Percentiles rank a stretch among this genome's conserved stretches.
Evolutionary conservation across 2,329 filamentous ascomycete genomes (phyloP).

Genomic region (Neodidymelliopsis sp.): DNA sequence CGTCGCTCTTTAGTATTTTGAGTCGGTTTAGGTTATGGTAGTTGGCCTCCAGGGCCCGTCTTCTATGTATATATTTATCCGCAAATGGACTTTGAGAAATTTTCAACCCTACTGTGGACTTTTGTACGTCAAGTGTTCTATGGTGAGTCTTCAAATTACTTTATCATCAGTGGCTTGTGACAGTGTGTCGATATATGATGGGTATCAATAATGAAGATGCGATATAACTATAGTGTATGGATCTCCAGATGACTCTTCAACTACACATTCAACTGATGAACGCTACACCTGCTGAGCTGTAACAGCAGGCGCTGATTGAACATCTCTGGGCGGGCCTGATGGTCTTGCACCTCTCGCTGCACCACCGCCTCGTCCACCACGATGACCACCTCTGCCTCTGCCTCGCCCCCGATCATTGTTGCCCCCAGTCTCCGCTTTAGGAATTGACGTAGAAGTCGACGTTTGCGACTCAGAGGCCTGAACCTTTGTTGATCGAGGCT

Average conservation of each 20-base stretch:
- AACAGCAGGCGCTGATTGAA: slow-evolving; percentile 8
- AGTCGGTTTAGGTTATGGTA: background rate
- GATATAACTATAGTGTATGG: no score
- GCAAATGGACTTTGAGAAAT: no score
- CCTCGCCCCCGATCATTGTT: slow-evolving; percentile 1
- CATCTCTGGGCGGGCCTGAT: slow-evolving; percentile 23
- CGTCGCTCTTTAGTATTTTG: background rate
- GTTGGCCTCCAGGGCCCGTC: no score
- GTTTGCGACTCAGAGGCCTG: background rate
- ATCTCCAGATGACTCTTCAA: no score
- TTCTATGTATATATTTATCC: slow-evolving; percentile 13
- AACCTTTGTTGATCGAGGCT: background rate
- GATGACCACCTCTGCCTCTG: slow-evolving; percentile 27
- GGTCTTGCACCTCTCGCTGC: slow-evolving; percentile 31
- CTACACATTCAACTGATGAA: background rate
- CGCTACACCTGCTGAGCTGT: slow-evolving; percentile 1
- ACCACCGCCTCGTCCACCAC: slow-evolving; percentile 34
- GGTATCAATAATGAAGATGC: no score
- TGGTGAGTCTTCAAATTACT: no score
- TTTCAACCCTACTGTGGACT: no score
- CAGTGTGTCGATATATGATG: no score
- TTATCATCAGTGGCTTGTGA: no score
- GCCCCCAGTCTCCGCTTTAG: background rate
- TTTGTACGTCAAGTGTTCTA: no score
- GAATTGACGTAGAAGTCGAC: background rate